A percentile compares a stretch with the other conserved stretches of the same genome.
phyloP scores from a whole-genome alignment of 2,329 filamentous ascomycete species.

The Monosporascus sp. region DNA sequence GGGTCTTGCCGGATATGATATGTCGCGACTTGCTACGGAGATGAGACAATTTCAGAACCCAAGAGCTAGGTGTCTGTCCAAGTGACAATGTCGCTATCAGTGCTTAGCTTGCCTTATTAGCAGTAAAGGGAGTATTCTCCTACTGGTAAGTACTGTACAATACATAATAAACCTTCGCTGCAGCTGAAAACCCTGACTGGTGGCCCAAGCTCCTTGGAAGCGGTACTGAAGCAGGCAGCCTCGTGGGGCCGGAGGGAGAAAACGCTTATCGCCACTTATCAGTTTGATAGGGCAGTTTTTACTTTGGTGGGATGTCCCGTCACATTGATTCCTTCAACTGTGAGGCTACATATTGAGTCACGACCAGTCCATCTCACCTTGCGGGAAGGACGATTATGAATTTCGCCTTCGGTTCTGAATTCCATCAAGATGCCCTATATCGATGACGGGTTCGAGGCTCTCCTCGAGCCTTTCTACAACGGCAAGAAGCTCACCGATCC shows the following conservation, averaged over 20 bases:
- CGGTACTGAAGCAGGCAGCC: no score
- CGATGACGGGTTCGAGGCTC: slow-evolving; percentile 61
- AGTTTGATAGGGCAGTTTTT: slow-evolving; percentile 4
- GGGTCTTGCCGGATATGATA: no score
- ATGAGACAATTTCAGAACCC: no score
- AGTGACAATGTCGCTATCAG: no score
- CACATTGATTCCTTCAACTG: neutral
- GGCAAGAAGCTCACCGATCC: slow-evolving; percentile 62
- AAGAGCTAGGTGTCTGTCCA: no score
- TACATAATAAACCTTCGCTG: neutral
- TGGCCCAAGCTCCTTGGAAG: no score
- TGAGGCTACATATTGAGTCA: slow-evolving; percentile 9
- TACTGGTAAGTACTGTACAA: no score
- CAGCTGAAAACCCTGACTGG: neutral
- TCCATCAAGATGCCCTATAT: slow-evolving; percentile 42
- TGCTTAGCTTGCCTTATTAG: no score
- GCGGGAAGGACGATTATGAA: slow-evolving; percentile 3
- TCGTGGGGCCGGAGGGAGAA: neutral
- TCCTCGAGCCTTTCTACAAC: slow-evolving; percentile 62
- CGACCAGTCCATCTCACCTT: neutral
- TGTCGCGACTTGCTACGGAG: no score
- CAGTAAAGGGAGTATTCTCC: no score
- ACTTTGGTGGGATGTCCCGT: slow-evolving; percentile 15
- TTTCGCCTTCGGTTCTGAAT: neutral
- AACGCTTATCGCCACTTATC: neutral